Base-by-base conservation (phyloP, 371 early-diverging fungal genomes). In the Haplosporangium sp. region DNA sequence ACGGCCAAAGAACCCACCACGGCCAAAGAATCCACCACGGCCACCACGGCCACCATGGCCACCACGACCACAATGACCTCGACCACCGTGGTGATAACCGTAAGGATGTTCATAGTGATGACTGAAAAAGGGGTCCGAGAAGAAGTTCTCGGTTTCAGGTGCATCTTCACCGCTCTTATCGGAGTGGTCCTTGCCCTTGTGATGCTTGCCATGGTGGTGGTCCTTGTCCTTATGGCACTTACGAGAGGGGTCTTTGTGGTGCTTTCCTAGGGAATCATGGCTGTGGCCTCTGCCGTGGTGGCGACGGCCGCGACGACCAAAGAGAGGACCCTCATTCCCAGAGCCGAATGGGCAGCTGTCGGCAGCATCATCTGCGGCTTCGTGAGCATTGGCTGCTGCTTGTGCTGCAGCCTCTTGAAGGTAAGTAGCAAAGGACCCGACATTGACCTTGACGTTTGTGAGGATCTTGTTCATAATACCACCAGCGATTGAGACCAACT, bases 381-480 rank as follows among this genome's bases (percentile, higher is more conserved):
- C 74, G 27, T 69, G 61, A 3, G 62, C 67, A 37, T 48, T 63
- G 8, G 59, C 63, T 4, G 45, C n/a, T 1, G 79, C 79, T 38
- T 52, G 57, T 17, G 63, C 56, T 19, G 72, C 69, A 37, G 69
- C 69, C 2, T 65, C 77, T 38, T 66, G 78, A n/a, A 78, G 70
- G 35, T 62, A 73, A 0, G 38, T 52, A 35, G 73, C 74, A 55
- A 78, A 78, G 6, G 78, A 72, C 38, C 73, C 78, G 44, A 78
- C 65, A 52, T 78, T 78, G 60, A 78, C 78, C 50, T 73, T 65
- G 60, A 78, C 78, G 13, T 78, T 65, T 59, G 66, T 67, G 48
- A 73, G 5, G 34, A 78, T 78, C 67, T 79, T 65, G 61, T 70
- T 62, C 74, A 79, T 69, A 61, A 79, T 71, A 39, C 64, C 63